Conservation (phyloP, 805 yeast genomes). For the Myxozyma mucilagina region DNA sequence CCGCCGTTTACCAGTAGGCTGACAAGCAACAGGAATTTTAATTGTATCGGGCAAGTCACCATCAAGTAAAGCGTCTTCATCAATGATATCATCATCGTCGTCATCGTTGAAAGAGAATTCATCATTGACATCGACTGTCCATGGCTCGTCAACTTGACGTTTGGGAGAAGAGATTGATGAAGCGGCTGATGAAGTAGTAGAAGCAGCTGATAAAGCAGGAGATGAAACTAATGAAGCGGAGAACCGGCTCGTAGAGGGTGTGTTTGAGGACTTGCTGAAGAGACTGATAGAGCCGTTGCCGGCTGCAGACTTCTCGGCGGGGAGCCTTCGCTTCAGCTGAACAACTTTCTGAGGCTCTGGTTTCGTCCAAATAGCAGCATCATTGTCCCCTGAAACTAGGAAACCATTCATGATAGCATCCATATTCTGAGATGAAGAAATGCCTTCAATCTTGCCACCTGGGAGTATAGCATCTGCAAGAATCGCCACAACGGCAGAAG, state of each 20-base stretch:
- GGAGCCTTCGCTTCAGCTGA: conserved; percentile 17
- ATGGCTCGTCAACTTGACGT: conserved; percentile 45
- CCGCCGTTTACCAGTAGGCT: conserved; percentile 43
- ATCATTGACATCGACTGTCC: conserved; percentile 48
- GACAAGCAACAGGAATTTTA: conserved; percentile 35
- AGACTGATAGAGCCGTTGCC: conserved; percentile 3
- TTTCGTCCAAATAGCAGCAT: conserved; percentile 55
- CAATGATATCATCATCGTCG: conserved; percentile 53
- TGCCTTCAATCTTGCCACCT: conserved; percentile 40
- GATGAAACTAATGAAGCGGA: conserved; percentile 36
- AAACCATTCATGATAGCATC: conserved; percentile 71
- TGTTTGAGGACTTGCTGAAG: conserved; percentile 3
- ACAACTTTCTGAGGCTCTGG: conserved; percentile 44
- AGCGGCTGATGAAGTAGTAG: conserved; percentile 44
- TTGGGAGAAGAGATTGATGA: conserved; percentile 42
- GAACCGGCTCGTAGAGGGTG: background rate
- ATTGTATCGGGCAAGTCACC: conserved; percentile 43
- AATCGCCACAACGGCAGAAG: conserved; percentile 34
- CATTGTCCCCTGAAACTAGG: conserved; percentile 40
- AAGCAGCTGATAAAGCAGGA: conserved; percentile 46
- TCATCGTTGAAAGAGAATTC: conserved; percentile 58
- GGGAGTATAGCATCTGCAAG: conserved; percentile 37
- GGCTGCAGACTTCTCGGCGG: conserved; percentile 1
- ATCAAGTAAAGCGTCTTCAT: conserved; percentile 57
- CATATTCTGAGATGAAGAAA: conserved; percentile 38